phyloP scores from a whole-genome alignment of 176 grass and related monocot genomes.

The Carex myosuroides region DNA sequence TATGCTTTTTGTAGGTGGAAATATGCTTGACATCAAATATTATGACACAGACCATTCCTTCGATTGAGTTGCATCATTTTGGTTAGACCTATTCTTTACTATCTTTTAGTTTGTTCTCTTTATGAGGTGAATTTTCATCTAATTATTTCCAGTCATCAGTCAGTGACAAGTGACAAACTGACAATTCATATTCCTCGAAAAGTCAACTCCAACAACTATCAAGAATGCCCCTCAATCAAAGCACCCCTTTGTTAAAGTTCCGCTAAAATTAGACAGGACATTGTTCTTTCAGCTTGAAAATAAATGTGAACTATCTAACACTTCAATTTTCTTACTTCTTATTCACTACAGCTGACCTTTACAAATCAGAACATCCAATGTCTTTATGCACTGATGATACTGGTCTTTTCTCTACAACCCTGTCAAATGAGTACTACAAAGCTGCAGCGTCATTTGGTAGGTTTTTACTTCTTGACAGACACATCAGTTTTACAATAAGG shows the following conservation, averaged over 20 bases:
- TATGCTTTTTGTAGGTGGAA: conserved; percentile 48
- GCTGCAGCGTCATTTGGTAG: conserved; percentile 57
- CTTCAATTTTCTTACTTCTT: background rate
- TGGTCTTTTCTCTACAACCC: conserved; percentile 73
- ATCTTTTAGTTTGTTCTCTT: background rate
- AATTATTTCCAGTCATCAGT: background rate
- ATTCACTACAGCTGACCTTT: conserved; percentile 59
- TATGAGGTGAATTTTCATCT: background rate
- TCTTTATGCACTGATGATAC: conserved; percentile 81
- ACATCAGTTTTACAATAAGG: background rate
- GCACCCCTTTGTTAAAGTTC: background rate
- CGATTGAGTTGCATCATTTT: conserved; percentile 75
- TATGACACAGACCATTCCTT: conserved; percentile 59
- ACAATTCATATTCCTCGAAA: background rate
- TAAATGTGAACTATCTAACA: background rate
- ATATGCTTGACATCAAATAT: conserved; percentile 98
- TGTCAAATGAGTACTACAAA: conserved; percentile 74
- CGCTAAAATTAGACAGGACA: background rate
- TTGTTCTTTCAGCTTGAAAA: background rate
- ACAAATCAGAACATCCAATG: conserved; percentile 62
- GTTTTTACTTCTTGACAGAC: background rate
- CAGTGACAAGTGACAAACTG: background rate
- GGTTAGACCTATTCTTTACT: conserved; percentile 30
- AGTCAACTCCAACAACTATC: background rate
- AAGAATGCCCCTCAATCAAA: background rate